Conservation (phyloP, 2,329 filamentous ascomycete species). For the Lasiodiplodia citricola region DNA sequence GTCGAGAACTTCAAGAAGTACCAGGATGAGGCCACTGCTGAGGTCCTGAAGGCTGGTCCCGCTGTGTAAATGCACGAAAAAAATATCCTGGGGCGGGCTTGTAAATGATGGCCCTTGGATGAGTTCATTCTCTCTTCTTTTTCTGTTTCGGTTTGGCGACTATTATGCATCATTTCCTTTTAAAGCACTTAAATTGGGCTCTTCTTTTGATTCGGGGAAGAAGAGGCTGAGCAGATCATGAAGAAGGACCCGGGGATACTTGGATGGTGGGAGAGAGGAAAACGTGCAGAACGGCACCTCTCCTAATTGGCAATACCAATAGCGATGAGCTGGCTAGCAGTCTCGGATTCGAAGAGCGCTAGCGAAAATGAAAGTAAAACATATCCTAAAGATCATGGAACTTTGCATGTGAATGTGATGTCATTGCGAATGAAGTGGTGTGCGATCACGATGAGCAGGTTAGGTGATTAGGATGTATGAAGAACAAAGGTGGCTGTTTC, state of each 20-base stretch:
- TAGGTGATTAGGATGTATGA: background rate
- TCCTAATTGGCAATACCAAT: background rate
- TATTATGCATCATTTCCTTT: background rate
- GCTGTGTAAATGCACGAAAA: slow-evolving; percentile 24
- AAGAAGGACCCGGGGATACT: background rate
- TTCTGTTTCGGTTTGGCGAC: slow-evolving; percentile 3
- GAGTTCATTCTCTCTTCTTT: background rate
- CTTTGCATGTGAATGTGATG: background rate
- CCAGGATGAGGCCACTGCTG: slow-evolving; percentile 69
- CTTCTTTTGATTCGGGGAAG: background rate
- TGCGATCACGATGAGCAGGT: background rate
- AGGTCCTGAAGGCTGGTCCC: slow-evolving; percentile 54
- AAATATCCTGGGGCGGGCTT: background rate
- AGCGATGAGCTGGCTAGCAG: background rate
- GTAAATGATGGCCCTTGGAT: background rate
- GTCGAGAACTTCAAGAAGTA: slow-evolving; percentile 99
- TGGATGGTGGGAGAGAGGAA: background rate
- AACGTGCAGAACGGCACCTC: background rate
- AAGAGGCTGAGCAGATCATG: background rate
- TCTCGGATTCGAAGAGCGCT: background rate
- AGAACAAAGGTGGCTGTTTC: background rate
- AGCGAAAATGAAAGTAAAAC: background rate
- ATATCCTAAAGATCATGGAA: background rate
- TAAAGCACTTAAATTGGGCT: background rate
- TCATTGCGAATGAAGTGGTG: background rate